Evolutionary conservation across 164 flowering plant genomes (phyloP), one percentile per base, ranked within the genome.

Genomic region (Euptelea pleiosperma): DNA sequence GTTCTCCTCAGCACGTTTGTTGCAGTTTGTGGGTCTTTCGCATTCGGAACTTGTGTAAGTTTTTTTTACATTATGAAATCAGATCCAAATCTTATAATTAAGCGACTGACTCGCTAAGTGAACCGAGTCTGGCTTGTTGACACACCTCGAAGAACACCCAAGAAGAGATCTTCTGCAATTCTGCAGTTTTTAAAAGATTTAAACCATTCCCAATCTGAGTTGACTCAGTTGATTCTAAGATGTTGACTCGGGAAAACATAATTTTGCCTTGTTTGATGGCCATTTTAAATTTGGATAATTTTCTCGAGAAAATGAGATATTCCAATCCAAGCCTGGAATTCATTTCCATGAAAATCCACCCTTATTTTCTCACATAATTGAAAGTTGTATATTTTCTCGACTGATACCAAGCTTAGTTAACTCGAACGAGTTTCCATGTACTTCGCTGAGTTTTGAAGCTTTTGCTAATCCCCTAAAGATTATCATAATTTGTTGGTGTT

Each of bases 1-100:
- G 87, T 86, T 71, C 81, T 86, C 31, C 67, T 90, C 63, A 82
- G 82, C 64, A 93, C 96, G 0, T 74, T 82, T 52, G 85, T 86
- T 31, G 96, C 97, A 15, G 96, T 87, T 31, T 84, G 89, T 65
- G 98, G 98, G n/a, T 87, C 97, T 18, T 90, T 71, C 52, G 85
- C 65, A 36, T 87, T 90, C 55, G 98, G 98, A 57, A 34, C 77
- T 12, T 77, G 91, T 62, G 88, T 80, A 75, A 68, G 82, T 62
- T 16, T 25, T 41, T n/a, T 3, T 0, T 15, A 14, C 14, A 33
- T 57, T 16, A 10, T 28, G 28, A 18, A 43, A 43, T 43, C 9
- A 14, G 9, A 43, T 43, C n/a, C 15, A 6, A 14, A 14, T 14
- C n/a, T 14, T 6, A 43, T 4, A 0, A 21, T 12, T 12, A 29